Evolutionary conservation across 768 basidiomycete species (phyloP).

Genomic region (Gloeophyllum trabeum): DNA sequence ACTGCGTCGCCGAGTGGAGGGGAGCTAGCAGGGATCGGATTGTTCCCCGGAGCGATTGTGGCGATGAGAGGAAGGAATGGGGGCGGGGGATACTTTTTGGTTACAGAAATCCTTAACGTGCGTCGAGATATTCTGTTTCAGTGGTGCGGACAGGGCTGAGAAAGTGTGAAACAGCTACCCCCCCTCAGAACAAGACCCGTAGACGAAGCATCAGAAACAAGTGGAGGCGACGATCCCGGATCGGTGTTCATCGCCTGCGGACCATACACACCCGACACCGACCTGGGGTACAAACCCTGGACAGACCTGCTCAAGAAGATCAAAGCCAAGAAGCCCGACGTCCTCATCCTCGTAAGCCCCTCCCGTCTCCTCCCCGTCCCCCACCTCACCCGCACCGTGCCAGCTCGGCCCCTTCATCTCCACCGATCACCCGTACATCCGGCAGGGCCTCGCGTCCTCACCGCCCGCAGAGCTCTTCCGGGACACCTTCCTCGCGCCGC

Average conservation of each 20-base stretch:
- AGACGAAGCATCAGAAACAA: conserved; percentile 22
- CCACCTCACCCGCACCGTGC: neutral
- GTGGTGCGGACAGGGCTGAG: neutral
- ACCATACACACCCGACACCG: conserved; percentile 73
- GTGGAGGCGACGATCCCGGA: conserved; percentile 35
- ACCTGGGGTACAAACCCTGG: conserved; percentile 70
- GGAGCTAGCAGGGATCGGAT: conserved; percentile 50
- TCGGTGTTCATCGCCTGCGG: conserved; percentile 71
- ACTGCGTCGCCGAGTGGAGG: conserved; percentile 51
- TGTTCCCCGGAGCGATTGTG: conserved; percentile 86
- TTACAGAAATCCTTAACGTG: conserved; percentile 73
- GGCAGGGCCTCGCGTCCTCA: conserved; percentile 59
- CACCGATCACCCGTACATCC: conserved; percentile 59
- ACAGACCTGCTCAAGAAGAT: conserved; percentile 48
- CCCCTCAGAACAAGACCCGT: conserved; percentile 30
- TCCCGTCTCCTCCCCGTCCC: neutral
- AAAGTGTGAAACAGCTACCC: conserved; percentile 45
- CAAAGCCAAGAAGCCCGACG: conserved; percentile 56
- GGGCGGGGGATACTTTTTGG: conserved; percentile 79
- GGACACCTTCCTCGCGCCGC: conserved; percentile 41
- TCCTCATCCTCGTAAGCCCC: conserved; percentile 59
- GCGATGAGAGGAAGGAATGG: conserved; percentile 86
- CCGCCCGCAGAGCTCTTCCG: conserved; percentile 61
- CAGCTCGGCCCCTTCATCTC: conserved; percentile 94
- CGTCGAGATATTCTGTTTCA: conserved; percentile 16